Base-by-base conservation (phyloP, 495 filamentous ascomycete species). In the Gamarada debralockiae region DNA sequence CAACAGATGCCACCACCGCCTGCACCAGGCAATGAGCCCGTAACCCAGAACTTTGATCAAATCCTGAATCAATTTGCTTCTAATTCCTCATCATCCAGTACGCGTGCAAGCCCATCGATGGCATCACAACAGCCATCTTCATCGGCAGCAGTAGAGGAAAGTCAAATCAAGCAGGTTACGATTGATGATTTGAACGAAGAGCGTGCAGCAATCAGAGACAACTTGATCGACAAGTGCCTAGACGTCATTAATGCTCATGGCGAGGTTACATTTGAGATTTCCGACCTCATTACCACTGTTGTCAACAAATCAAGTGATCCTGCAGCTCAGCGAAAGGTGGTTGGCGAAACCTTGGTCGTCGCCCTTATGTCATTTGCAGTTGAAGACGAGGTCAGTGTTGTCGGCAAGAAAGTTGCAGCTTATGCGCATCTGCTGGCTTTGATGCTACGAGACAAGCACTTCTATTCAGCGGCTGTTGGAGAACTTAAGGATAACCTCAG, bases 381-480 rank as follows among this genome's bases (percentile, higher is more conserved):
- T 56, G 86, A 92, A 36, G 86, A 88, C 21, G 85, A 92, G 42
- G 74, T 86, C 61, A 73, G 80, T 41, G 71, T 78, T 24, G 69
- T 77, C 23, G 89, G 87, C 12, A 87, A 92, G 63, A 95, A 92
- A 60, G 87, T 97, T 54, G 86, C 92, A 17, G 88, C 95, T 0
- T 96, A 92, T 67, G 91, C 93, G 10, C 92, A 99, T 68, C 80
- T 99, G 33, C 74, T 99, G 10, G 92, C 89, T 2, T 71, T 98
- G 47, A 82, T 96, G 41, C 79, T 97, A 20, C 89, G 93, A 59
- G 82, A 93, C 50, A 82, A 80, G 51, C 64, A 77, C 0, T 97
- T 97, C 71, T 96, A 92, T 65, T 76, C 78, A 31, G 82, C 86
- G 18, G 87, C 88, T 18, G 64, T 91, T 23, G 77, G 79, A 7